Conservation (phyloP, 1,139 yeast species). For the Geotrichum aggregatum region DNA sequence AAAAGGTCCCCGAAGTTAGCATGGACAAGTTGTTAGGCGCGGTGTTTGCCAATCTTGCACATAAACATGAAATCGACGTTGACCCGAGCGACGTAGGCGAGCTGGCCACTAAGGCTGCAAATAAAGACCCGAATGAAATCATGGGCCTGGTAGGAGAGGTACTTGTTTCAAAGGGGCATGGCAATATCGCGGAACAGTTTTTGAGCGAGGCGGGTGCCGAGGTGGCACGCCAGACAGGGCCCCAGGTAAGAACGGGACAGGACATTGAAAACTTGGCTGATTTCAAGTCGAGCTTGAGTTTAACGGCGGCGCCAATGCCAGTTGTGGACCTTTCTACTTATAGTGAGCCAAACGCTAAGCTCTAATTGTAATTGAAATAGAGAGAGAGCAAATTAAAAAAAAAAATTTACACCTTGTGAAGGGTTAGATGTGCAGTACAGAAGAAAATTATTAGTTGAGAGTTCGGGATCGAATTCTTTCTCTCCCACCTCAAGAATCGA, state of each 20-base stretch:
- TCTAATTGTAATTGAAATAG: slow-evolving; percentile 22
- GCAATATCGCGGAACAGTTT: slow-evolving; percentile 22
- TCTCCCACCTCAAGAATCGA: no score
- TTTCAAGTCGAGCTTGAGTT: slow-evolving; percentile 33
- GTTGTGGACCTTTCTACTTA: slow-evolving; percentile 32
- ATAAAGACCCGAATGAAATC: slow-evolving; percentile 19
- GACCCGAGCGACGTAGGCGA: slow-evolving; percentile 28
- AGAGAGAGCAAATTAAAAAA: no score
- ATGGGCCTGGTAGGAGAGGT: slow-evolving; percentile 18
- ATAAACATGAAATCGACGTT: slow-evolving; percentile 59
- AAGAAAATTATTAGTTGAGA: no score
- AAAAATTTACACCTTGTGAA: no score
- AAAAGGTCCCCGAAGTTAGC: slow-evolving; percentile 34
- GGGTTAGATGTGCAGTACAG: no score
- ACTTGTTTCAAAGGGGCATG: slow-evolving; percentile 22
- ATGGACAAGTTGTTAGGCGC: slow-evolving; percentile 25
- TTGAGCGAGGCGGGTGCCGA: slow-evolving; percentile 22
- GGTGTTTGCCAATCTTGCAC: slow-evolving; percentile 51
- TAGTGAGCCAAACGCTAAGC: slow-evolving; percentile 32
- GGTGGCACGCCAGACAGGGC: slow-evolving; percentile 21
- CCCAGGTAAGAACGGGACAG: slow-evolving; percentile 24
- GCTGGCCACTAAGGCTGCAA: slow-evolving; percentile 23
- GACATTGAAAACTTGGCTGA: slow-evolving; percentile 28
- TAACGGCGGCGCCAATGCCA: slow-evolving; percentile 39
- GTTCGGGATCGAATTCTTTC: no score